Evolutionary conservation across 2,329 filamentous ascomycete species (phyloP), one percentile per base, ranked within the genome.

Genomic region (Sporothrix protearum): DNA sequence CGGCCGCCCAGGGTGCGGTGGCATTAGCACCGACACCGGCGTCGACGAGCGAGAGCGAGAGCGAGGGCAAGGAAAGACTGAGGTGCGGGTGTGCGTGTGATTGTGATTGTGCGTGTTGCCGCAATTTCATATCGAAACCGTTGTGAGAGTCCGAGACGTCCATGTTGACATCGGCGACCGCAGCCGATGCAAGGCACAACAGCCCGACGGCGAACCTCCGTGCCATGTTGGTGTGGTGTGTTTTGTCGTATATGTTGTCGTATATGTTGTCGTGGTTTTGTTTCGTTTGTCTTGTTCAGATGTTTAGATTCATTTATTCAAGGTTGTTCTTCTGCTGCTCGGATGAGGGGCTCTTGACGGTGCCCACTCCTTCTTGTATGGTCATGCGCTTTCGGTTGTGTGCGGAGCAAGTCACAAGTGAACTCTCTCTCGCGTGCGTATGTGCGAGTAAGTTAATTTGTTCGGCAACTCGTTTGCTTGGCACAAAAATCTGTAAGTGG

Each of bases 1-100:
- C 83, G 3, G 57, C 16, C 19, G 19, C 2, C 30, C 36, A 39
- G 59, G 59, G 59, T 7, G 59, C 59, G 22, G 36, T 64, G 59
- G 19, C 39, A 39, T 64, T 64, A 64, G 36, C 59, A 45, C 36
- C 22, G 22, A 64, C 59, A 64, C 36, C 19, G 49, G 49, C 49
- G 49, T 47, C 14, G 59, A 69, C 61, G 16, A 14, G 33, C 33
- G 33, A 36, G 4, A 36, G 33, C 4, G 45, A 30, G 42, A 64
- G 22, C 28, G 22, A 3, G 25, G 16, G 7, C 19, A 33, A 2
- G 53, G 16, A 19, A 25, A 30, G 61, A 16, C 28, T 3, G 28
- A 51, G 55, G 28, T 30, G 30, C 4, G 55, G 14, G 30, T 1
- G 30, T n/a, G n/a, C n/a, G 30, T 39, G 2, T 12, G n/a, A n/a